A percentile compares a stretch with the other conserved stretches of the same genome.
phyloP scores from a whole-genome alignment of 805 yeast species.

The Candida namnaoensis region DNA sequence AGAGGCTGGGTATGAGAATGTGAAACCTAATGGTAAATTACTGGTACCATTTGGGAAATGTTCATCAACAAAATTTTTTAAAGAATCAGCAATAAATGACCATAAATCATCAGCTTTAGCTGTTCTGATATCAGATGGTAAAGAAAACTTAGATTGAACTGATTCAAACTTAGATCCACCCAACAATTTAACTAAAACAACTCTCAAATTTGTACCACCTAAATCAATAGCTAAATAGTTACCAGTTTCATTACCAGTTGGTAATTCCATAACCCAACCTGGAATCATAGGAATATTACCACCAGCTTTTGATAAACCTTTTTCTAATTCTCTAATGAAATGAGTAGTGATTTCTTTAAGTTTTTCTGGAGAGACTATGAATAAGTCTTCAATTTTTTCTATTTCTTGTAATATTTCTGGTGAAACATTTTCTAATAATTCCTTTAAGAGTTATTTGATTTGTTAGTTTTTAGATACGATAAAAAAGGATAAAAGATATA shows the following conservation, averaged over 20 bases:
- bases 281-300: constrained; percentile 96
- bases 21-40: constrained; percentile 80
- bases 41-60: constrained; percentile 60
- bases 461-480: neutral
- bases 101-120: constrained; percentile 72
- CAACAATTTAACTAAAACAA: constrained; percentile 74
- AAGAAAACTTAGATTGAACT: constrained; percentile 74
- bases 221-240: constrained; percentile 87
- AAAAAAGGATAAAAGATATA: too few species aligned
- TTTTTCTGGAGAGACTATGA: constrained; percentile 53
- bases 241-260: constrained; percentile 88
- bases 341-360: constrained; percentile 64
- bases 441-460: constrained; percentile 1
- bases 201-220: constrained; percentile 96
- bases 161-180: constrained; percentile 84
- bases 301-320: constrained; percentile 68
- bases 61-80: constrained; percentile 60
- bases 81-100: constrained; percentile 78
- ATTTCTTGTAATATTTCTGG: constrained; percentile 51
- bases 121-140: constrained; percentile 73
- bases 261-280: constrained; percentile 91
- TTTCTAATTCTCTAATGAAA: constrained; percentile 70
- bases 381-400: constrained; percentile 45
- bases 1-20: constrained; percentile 86
- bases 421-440: constrained; percentile 42